Conservation (phyloP, 495 filamentous ascomycete genomes). For the Astrothelium macrocarpum region DNA sequence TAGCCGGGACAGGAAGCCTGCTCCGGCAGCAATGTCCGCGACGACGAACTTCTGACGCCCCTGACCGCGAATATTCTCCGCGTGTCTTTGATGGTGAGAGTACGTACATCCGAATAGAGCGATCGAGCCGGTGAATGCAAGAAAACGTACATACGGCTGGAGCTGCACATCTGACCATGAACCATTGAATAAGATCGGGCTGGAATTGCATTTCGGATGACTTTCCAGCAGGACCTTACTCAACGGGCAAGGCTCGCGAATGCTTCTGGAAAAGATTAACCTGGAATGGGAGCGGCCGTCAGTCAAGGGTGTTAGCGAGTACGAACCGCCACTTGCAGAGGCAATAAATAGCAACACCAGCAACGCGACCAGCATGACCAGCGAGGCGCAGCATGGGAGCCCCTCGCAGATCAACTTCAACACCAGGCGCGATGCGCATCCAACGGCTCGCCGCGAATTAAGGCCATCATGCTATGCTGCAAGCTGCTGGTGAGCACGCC, state of each 20-base stretch:
- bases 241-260: background rate
- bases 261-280: conserved; percentile 1
- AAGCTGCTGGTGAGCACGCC: background rate
- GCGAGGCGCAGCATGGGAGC: background rate
- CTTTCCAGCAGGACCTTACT: background rate
- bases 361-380: background rate
- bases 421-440: background rate
- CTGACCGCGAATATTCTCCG: background rate
- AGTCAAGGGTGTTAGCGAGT: background rate
- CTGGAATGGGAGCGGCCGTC: background rate
- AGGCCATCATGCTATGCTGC: background rate
- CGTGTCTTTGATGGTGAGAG: background rate
- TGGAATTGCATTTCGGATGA: background rate
- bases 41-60: background rate
- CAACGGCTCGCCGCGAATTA: background rate
- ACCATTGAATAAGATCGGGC: background rate
- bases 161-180: background rate
- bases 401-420: background rate
- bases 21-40: background rate
- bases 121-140: background rate
- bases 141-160: background rate
- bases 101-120: background rate
- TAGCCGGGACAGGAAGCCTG: background rate
- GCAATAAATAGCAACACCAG: conserved; percentile 4
- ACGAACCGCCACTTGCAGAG: background rate